Base-by-base conservation (phyloP, 192 early-diverging fungal species). In the Coemansia guatemalensis region DNA sequence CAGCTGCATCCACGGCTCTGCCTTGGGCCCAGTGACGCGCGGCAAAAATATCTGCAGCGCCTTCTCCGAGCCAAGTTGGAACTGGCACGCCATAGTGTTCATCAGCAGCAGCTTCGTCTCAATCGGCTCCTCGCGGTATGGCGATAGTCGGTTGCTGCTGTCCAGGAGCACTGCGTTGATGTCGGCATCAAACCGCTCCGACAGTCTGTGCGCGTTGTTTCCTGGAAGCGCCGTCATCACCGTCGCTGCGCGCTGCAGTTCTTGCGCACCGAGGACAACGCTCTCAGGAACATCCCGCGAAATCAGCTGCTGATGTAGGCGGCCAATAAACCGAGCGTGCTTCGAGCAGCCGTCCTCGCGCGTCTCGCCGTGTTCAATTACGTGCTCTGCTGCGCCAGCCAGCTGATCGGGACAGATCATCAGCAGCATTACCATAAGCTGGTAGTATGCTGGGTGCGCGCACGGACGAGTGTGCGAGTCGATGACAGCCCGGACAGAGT, bases 391-490 rank as follows among this genome's bases (percentile, higher is more conserved):
- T 86, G 77, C 48, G n/a, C 60, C 58, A 5, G 71, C 62, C 22
- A 76, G 27, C 5, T 58, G 57, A 64, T 98, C 95, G 0, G 95
- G 95, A 67, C 94, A 95, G 20, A 98, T 73, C 54, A 88, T 80
- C 29, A 96, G 75, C 12, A 98, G 83, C 86, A 94, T 85, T 0
- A 89, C 90, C 76, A 92, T 89, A 33, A 94, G 82, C 23, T 95
- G 95, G 92, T 93, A 95, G 59, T 90, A 90, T 5, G 89, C 79
- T 27, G 87, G 78, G 53, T 89, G 85, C 18, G 89, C 83, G 52
- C 85, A 82, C 11, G 82, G 60, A 41, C 76, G 75, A 30, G 84
- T 82, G 51, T 84, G 86, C 48, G 90, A 83, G 23, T 90, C 88
- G 30, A 92, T 64, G 12, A 73, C 51, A 1, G 74, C 39, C n/a